Base-by-base conservation (phyloP, 306 rosid species). In the Trifolium pratense region DNA sequence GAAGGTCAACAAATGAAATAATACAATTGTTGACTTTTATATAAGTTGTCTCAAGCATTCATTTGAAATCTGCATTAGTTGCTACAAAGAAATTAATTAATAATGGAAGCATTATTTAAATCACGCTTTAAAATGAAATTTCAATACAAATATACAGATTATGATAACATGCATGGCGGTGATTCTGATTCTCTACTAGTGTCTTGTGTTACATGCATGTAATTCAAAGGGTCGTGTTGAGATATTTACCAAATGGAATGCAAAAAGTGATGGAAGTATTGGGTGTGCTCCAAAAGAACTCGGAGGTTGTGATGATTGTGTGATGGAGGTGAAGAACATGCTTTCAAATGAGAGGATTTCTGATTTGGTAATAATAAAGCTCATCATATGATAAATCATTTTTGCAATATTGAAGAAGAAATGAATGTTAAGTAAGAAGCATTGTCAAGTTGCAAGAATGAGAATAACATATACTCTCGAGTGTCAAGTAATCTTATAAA, bases 101-200 rank as follows among this genome's bases (percentile, higher is more conserved):
- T 43, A 58, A 79, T 43, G 89, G 89, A 73, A 70, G 75, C 21
- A 80, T 86, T 48, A 31, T 21, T 21, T 1, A 21, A 58, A 46
- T 70, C 81, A 29, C 82, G 77, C 26, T 16, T 46, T 37, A 88
- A 78, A 37, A 6, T 87, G 75, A 84, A 86, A 75, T 87, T 87
- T 75, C 92, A 51, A 31, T 89, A 89, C 55, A 51, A 69, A 69
- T 43, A 81, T 49, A 87, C 63, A 80, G 94, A 90, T 8, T 73
- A 40, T 75, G 88, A 84, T 59, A 89, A 91, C 74, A 89, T 91
- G 80, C 88, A 89, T 34, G 97, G 97, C 45, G 90, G 92, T 53
- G 84, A 85, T 36, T 85, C 92, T 37, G 10, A 1, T 37, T 3
- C 10, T 39, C 59, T 75, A 25, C 78, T 0, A 5, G 75, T 32